These are phyloP conservation scores for Camillea tinctor DNA, from an alignment of 2,329 filamentous ascomycete genomes.

Conservation along the genomic window DNA sequence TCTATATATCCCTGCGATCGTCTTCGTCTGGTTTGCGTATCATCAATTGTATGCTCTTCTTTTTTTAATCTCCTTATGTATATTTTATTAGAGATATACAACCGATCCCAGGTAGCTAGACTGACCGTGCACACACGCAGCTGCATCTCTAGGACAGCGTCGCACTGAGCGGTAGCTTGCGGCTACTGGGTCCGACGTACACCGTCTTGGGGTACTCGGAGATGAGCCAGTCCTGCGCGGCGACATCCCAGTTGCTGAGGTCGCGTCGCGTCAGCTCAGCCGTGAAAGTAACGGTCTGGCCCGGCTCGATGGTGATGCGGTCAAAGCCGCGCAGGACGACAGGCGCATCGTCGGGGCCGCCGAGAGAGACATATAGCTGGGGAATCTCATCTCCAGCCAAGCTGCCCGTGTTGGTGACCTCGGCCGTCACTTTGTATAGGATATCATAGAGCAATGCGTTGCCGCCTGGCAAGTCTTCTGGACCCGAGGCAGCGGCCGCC, in stretches of 20 bases:
- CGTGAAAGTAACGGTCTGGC: conserved; percentile 64
- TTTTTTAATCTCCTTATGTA: no score
- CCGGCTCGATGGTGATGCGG: conserved; percentile 68
- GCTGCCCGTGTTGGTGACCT: conserved; percentile 69
- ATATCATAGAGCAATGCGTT: conserved; percentile 67
- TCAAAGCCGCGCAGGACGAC: conserved; percentile 78
- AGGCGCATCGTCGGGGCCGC: conserved; percentile 69
- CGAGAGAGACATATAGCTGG: conserved; percentile 78
- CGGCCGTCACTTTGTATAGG: conserved; percentile 65
- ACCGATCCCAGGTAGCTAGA: neutral
- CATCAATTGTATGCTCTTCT: no score
- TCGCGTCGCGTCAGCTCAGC: conserved; percentile 75
- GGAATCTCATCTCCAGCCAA: conserved; percentile 67
- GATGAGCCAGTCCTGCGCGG: conserved; percentile 80
- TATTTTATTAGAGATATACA: neutral
- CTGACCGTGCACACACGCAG: neutral
- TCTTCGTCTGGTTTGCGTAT: neutral
- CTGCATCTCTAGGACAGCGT: conserved; percentile 20
- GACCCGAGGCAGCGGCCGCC: conserved; percentile 39
- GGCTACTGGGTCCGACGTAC: conserved; percentile 54
- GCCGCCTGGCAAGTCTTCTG: conserved; percentile 57
- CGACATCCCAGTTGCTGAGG: conserved; percentile 81
- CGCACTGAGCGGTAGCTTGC: conserved; percentile 48
- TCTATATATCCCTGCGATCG: neutral
- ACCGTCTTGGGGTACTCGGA: conserved; percentile 50